These are phyloP conservation scores for Imleria badia DNA, from an alignment of 768 basidiomycete species.

Conservation along the genomic window DNA sequence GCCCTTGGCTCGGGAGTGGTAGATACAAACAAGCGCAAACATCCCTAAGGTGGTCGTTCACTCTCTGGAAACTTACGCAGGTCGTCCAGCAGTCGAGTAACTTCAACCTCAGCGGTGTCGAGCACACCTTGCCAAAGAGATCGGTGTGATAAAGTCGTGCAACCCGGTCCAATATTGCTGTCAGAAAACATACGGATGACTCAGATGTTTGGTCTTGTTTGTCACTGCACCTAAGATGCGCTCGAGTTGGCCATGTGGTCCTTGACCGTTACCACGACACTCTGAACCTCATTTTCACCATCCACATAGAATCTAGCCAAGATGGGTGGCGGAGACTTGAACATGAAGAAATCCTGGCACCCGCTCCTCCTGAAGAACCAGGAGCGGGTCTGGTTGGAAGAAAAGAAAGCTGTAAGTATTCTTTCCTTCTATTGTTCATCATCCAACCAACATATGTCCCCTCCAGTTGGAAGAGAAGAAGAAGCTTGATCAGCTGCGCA, in stretches of 20 bases:
- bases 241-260: background rate
- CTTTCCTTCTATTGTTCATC: background rate
- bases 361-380: slow-evolving; percentile 97
- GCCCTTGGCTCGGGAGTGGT: background rate
- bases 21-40: slow-evolving; percentile 34
- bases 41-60: background rate
- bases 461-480: slow-evolving; percentile 95
- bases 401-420: slow-evolving; percentile 85
- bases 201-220: background rate
- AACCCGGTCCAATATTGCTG: background rate
- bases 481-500: slow-evolving; percentile 93
- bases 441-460: slow-evolving; percentile 13
- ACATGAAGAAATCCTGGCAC: slow-evolving; percentile 99
- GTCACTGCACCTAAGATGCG: background rate
- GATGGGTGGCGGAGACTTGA: slow-evolving; percentile 98
- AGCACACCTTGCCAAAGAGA: background rate
- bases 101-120: background rate
- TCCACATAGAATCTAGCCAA: slow-evolving; percentile 42
- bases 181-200: background rate
- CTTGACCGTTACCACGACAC: slow-evolving; percentile 10
- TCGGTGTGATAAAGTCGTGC: background rate
- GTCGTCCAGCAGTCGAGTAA: background rate
- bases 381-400: slow-evolving; percentile 99
- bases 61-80: background rate
- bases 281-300: background rate